Base-by-base conservation (phyloP, 208 protist genomes). In the Trypanosoma melophagium region DNA sequence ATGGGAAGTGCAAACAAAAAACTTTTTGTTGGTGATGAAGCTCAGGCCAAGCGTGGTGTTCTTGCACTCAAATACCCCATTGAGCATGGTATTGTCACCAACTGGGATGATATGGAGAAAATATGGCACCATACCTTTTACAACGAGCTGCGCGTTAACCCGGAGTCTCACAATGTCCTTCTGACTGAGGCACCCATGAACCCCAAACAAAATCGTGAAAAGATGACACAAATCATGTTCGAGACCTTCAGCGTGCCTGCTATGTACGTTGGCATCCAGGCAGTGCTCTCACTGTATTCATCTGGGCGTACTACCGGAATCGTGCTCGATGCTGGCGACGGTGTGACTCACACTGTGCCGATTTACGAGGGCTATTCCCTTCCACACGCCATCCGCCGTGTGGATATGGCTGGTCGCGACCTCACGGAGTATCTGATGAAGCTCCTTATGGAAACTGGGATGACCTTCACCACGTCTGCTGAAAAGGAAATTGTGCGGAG, bases 121-220 rank as follows among this genome's bases (percentile, higher is more conserved):
- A 96, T 98, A 60, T 99, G 97, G 98, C 91, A 99, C 73, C 97
- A 99, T 76, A 99, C 97, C 62, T 99, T 99, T 80, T 98, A 98
- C 84, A 99, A 99, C 74, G 96, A 99, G 81, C 88, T 99, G 25
- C 91, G 97, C 53, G 93, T 99, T 17, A 96, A 88, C 55, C 97
- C 98, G n/a, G 95, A 99, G 69, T 95, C 99, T 60, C 98, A 99
- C 86, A 97, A 97, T 58, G 96, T 99, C 52, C 74, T 96, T 12
- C 79, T 96, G 61, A 95, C 92, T 16, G 92, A 98, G 76, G 90
- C 90, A 0, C 92, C 95, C 40, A 84, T 97, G 74, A 98, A 97
- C 65, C 91, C 93, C 41, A 97, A 97, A 75, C 70, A 73, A 50
- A 97, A 97, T 78, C 81, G 93, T 67, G 95, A 98, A 69, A 97